phyloP scores from a whole-genome alignment of 2,329 filamentous ascomycete genomes.

The Phyllosticta citriasiana region DNA sequence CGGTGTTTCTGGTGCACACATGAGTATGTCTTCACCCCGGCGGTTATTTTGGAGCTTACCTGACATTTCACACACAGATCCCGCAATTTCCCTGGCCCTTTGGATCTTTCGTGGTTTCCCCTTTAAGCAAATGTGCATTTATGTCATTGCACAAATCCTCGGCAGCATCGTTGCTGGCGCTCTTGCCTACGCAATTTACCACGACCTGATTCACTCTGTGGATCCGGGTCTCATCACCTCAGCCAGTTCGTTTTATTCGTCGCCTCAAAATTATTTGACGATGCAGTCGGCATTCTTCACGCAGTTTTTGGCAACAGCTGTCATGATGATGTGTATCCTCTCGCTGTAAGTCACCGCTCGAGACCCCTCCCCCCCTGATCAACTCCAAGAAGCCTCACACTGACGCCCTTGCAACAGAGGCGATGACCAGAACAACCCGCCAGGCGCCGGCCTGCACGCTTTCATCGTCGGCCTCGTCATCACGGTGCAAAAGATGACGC shows the following conservation, averaged over 20 bases:
- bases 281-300: conserved; percentile 27
- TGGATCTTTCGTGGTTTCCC: conserved; percentile 28
- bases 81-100: conserved; percentile 33
- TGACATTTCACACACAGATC: conserved; percentile 17
- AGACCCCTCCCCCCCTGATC: too few species aligned
- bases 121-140: conserved; percentile 16
- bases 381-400: too few species aligned
- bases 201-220: conserved; percentile 23
- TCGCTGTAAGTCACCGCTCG: conserved; percentile 14
- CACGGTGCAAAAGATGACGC: conserved; percentile 27
- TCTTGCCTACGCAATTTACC: conserved; percentile 27
- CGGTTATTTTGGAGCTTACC: not conserved
- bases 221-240: conserved; percentile 13
- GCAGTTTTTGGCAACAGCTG: conserved; percentile 26
- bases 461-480: conserved; percentile 33
- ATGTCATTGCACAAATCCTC: conserved; percentile 25
- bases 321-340: conserved; percentile 22
- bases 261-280: conserved; percentile 21
- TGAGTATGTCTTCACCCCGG: conserved; percentile 21
- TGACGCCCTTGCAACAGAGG: conserved; percentile 12
- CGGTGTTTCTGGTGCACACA: conserved; percentile 39
- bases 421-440: conserved; percentile 35
- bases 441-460: conserved; percentile 34
- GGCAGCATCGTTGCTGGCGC: conserved; percentile 25
- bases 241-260: conserved; percentile 20